phyloP scores from a whole-genome alignment of 2,329 filamentous ascomycete species.

The Oidium heveae region DNA sequence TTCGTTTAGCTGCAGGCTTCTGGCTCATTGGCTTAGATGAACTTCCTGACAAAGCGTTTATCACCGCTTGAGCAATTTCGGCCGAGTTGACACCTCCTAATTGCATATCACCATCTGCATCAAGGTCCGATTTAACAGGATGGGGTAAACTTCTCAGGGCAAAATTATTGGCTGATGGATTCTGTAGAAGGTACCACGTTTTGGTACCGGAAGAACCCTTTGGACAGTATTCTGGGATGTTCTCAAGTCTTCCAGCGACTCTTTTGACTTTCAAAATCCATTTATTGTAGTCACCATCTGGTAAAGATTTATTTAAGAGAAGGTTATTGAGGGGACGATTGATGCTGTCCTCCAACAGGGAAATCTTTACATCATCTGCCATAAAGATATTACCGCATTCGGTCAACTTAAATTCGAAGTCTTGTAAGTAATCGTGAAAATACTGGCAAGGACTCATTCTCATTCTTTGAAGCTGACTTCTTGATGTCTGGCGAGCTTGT shows the following conservation, averaged over 20 bases:
- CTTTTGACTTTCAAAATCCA: neutral
- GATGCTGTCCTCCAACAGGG: neutral
- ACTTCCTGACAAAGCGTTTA: neutral
- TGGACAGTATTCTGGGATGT: neutral
- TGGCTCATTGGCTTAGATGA: neutral
- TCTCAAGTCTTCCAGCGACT: no score
- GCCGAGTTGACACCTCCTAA: neutral
- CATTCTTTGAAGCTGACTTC: neutral
- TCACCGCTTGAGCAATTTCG: neutral
- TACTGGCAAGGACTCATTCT: neutral
- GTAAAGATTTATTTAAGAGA: neutral
- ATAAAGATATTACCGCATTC: neutral
- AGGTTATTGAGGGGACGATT: neutral
- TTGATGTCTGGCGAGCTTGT: neutral
- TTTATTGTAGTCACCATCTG: neutral
- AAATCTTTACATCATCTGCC: neutral
- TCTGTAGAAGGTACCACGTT: neutral
- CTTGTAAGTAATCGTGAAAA: neutral
- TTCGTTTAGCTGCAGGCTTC: neutral
- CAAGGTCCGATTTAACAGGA: neutral
- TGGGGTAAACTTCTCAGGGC: neutral
- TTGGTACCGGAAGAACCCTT: neutral
- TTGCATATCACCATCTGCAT: neutral
- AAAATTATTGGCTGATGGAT: neutral
- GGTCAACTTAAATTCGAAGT: neutral